Evolutionary conservation across 441 rosid species (phyloP), one percentile per base, ranked within the genome.

Genomic region (Arabidopsis hybrid): DNA sequence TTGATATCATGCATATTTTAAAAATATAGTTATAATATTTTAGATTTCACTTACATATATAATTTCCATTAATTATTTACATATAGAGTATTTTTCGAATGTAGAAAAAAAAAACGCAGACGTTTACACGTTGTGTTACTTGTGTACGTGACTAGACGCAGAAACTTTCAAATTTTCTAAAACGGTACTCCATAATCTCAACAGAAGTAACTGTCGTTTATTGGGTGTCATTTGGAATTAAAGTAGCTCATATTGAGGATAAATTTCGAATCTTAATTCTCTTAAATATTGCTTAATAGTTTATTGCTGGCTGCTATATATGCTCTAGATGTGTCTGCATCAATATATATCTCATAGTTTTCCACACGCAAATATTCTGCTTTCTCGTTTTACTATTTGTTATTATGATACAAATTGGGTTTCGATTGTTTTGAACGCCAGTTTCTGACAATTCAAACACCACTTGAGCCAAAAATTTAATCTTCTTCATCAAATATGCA

Each of bases 161-260:
- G 6, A 53, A 11, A 53, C 16, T 34, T 34, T 32, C 40, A 56
- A 56, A 13, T 0, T 32, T 13, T 34, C 4, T 14, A 47, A 14
- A 14, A 16, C 21, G 51, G 9, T 47, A 32, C 40, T 32, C 12
- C 39, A 56, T 39, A 55, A 12, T 18, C 38, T 53, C 38, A 55
- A 55, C 5, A 31, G 17, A 55, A 55, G 60, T 31, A 55, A 55
- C 17, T 55, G 31, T 55, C 17, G 17, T 55, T 55, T 55, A 53
- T 55, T 55, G 57, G 57, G 4, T 7, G 31, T 55, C 18, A 29
- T 55, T 6, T 6, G 38, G 38, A 55, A 21, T 10, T 10, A 51
- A 53, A 55, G 7, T 55, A 18, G 55, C 38, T 55, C 38, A 13
- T 13, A 55, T 55, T 55, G 38, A 50, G 10, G 56, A 53, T 29